Conservation (phyloP, 2,329 filamentous ascomycete species). For the Colletotrichum lupini region DNA sequence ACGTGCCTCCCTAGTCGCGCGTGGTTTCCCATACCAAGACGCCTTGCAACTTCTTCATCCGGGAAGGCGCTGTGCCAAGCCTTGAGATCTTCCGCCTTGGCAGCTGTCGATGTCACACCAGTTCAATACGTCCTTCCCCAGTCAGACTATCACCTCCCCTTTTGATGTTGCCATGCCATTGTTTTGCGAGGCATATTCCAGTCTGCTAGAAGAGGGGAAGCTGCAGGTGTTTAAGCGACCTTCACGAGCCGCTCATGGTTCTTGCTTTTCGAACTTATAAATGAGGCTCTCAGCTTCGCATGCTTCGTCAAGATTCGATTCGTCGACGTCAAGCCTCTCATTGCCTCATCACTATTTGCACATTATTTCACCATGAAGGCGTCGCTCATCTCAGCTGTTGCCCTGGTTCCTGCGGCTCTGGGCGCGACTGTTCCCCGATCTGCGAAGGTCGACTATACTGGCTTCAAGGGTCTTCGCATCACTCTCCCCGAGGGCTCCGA, state of each 20-base stretch:
- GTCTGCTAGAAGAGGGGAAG: background rate
- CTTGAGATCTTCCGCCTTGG: conserved; percentile 20
- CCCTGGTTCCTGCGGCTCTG: conserved; percentile 3
- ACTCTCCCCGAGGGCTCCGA: conserved; percentile 14
- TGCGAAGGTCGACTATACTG: conserved; percentile 29
- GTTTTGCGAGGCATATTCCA: background rate
- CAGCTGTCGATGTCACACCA: conserved; percentile 5
- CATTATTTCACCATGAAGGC: conserved; percentile 16
- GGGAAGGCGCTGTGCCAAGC: conserved; percentile 16
- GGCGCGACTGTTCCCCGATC: conserved; percentile 9
- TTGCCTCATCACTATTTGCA: no score
- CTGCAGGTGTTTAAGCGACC: background rate
- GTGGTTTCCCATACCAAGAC: background rate
- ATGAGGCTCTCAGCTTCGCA: background rate
- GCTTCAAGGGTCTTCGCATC: conserved; percentile 34
- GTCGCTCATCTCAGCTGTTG: conserved; percentile 9
- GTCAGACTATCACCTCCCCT: conserved; percentile 19
- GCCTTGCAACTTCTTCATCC: conserved; percentile 9
- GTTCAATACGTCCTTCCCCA: background rate
- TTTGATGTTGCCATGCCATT: background rate
- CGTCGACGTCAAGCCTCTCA: background rate
- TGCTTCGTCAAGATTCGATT: background rate
- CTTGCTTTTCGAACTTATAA: background rate
- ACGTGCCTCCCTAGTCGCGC: background rate
- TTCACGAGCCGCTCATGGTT: background rate